phyloP scores from a whole-genome alignment of 139 green algal genomes.

The Microglena sp. region DNA sequence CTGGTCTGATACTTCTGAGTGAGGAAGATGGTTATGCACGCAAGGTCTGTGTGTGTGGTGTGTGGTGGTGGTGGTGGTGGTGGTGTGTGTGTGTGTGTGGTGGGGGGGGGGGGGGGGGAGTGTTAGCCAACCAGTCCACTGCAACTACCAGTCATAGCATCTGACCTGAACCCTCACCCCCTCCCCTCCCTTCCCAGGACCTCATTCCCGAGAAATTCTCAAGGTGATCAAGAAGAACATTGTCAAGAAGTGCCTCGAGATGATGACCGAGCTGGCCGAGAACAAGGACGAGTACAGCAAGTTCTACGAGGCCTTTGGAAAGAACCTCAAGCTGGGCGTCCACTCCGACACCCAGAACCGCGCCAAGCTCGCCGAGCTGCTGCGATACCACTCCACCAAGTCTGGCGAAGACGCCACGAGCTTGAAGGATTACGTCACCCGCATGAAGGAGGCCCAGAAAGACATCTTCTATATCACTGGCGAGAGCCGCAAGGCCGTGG shows the following conservation, averaged over 20 bases:
- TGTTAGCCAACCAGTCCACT: no score
- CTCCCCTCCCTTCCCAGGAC: no score
- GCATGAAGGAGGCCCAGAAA: slow-evolving; percentile 98
- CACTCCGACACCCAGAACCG: slow-evolving; percentile 95
- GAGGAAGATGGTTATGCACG: no score
- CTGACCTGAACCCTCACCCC: no score
- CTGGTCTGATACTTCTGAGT: no score
- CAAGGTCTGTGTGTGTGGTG: no score
- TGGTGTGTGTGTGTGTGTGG: no score
- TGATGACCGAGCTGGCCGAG: slow-evolving; percentile 95
- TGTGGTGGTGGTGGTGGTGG: no score
- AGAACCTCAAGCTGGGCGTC: slow-evolving; percentile 99
- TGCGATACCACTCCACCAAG: slow-evolving; percentile 92
- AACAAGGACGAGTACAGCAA: slow-evolving; percentile 99
- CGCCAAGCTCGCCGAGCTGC: slow-evolving; percentile 94
- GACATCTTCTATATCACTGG: slow-evolving; percentile 99
- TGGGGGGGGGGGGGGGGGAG: no score
- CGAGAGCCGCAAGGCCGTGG: slow-evolving; percentile 90
- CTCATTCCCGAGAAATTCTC: no score
- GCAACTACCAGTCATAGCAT: no score
- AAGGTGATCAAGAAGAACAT: slow-evolving; percentile 99
- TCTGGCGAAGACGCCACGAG: slow-evolving; percentile 92
- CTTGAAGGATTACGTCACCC: slow-evolving; percentile 99
- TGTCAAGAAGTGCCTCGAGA: slow-evolving; percentile 98
- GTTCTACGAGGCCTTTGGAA: slow-evolving; percentile 99